Percentiles rank a stretch among this genome's conserved stretches.
Evolutionary conservation across 768 basidiomycete species (phyloP).

Genomic region (Trametes villosa): DNA sequence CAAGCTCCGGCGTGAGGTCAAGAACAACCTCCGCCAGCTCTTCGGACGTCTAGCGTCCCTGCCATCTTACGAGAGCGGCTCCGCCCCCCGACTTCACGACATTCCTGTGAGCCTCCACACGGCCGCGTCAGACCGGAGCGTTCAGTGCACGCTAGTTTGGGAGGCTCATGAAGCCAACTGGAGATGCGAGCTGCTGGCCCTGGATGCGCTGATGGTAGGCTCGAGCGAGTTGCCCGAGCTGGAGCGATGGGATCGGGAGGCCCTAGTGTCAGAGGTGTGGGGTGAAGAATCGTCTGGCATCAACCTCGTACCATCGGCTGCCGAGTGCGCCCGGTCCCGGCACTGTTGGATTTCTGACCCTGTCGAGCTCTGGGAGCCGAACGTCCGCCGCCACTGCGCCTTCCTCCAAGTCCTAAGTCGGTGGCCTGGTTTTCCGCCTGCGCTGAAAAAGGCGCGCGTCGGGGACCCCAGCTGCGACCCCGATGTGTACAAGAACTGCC

Average conservation of each 20-base stretch:
- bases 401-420: neutral
- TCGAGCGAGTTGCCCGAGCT: too few relatives aligned
- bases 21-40: too few relatives aligned
- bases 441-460: neutral
- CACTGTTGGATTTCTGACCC: neutral
- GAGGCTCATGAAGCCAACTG: constrained; percentile 4
- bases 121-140: neutral
- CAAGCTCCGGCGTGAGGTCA: too few relatives aligned
- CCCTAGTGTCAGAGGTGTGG: neutral
- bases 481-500: too few relatives aligned
- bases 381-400: neutral
- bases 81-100: too few relatives aligned
- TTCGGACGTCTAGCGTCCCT: too few relatives aligned
- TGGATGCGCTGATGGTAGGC: neutral
- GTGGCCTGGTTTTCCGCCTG: neutral
- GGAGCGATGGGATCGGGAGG: too few relatives aligned
- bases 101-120: too few relatives aligned
- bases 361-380: too few relatives aligned
- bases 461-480: too few relatives aligned
- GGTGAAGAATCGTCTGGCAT: neutral
- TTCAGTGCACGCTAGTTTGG: neutral
- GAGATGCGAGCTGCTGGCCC: constrained; percentile 1
- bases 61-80: too few relatives aligned
- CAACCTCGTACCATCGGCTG: neutral
- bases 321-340: too few relatives aligned